Base-by-base conservation (phyloP, 768 basidiomycete genomes). In the Mycena chlorophos region DNA sequence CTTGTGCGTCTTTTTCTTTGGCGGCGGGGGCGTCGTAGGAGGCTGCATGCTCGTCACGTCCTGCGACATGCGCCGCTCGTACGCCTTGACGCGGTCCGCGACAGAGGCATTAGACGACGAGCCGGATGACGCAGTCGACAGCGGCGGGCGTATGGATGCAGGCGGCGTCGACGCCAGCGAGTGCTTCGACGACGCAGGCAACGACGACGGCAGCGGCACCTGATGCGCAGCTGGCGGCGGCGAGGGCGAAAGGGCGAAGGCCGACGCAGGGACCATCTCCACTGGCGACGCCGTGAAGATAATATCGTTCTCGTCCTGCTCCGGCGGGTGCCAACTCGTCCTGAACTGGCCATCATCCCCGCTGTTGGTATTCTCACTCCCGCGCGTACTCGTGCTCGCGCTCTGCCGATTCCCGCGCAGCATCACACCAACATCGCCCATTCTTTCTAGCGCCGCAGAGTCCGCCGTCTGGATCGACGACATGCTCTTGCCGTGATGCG, bases 341-440 rank as follows among this genome's bases (percentile, higher is more conserved):
- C 53, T 49, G n/a, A 39, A 27, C 20, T 31, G 53, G 30, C 60
- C 55, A 37, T 34, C 29, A 34, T 45, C 53, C 23, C 50, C 57
- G 0, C 47, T 57, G 19, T 69, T 70, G 10, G 70, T 69, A 49
- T 69, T 72, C 54, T 65, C 38, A 37, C 70, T 70, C 19, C 53
- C 58, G 31, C 58, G 23, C 34, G 56, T 62, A 47, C 61, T 60
- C 2, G 59, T 60, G 29, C 59, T 60, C 59, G 66, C 37, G 47
- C 56, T 62, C 49, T 73, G 70, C 52, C 72, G 68, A 34, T 66
- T 63, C 29, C 71, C 62, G 31, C 80, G 74, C 70, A 89, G 86
- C 30, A 85, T 78, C 40, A 92, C 85, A 69, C 89, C 86, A 79
- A 90, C 84, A 31, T 72, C 82, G 2, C 80, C 86, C 64, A 90